Evolutionary conservation across 495 filamentous ascomycete species (phyloP), one percentile per base, ranked within the genome.

Genomic region (Recurvomyces mirabilis): DNA sequence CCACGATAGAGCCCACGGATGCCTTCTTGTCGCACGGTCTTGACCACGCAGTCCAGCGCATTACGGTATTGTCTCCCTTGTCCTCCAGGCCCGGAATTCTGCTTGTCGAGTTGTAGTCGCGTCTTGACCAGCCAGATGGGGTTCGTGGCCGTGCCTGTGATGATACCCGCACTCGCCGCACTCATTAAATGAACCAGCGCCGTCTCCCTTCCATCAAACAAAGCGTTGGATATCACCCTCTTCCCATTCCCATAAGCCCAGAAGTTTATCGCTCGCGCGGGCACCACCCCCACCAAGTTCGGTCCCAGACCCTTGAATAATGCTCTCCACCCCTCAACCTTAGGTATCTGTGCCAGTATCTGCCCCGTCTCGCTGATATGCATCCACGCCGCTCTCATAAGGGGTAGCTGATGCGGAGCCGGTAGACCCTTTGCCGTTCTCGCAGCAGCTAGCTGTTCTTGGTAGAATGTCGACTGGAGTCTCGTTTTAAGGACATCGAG

Each of bases 71-170:
- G 75, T 5, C 84, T 19, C n/a, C 49, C 54, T n/a, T 31, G 72
- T 18, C 64, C 63, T n/a, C 72, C 73, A 7, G 65, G 59, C 61
- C 71, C 59, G 49, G 67, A 72, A 7, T 71, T 68, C 36, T 76
- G 77, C 60, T 80, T 84, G 58, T 94, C 87, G 7, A 94, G 77
- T 66, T 94, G 87, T 45, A 94, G 53, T 31, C 87, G 73, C 19
- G 87, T 94, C 68, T 94, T 94, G 41, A 94, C 74, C 35, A 94
- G 69, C 87, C 87, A 94, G 47, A 94, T 93, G 2, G 87, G 87
- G 62, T 93, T 93, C 14, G 87, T 94, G 14, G 79, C 84, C 3
- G 86, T 91, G 15, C 80, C 78, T 0, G 87, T 93, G 15, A 78
- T 75, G 26, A 94, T 68, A 22, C 87, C 87, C 1, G 86, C 84